Base-by-base conservation (phyloP, 371 early-diverging fungal species). In the Apophysomyces trapeziformis region DNA sequence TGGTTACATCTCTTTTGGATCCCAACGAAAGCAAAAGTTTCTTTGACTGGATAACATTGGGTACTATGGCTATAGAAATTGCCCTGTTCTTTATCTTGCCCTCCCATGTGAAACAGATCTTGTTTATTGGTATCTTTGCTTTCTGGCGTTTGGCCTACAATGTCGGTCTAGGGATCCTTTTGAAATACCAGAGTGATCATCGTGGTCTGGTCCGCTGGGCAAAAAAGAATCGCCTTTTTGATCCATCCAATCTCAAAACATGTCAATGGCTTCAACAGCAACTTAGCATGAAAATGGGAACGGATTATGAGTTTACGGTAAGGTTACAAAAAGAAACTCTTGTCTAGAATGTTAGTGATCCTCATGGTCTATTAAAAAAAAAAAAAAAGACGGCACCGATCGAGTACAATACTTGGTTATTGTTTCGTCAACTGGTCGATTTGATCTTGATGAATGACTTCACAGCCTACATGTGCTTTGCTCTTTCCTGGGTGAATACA, bases 341-440 rank as follows among this genome's bases (percentile, higher is more conserved):
- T 57, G 5, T 57, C 4, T 50, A 35, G 16, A 21, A 57, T 16
- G 5, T 50, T 62, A 13, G 16, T 26, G 32, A 26, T 26, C 32
- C 32, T 26, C 32, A 26, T 26, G 32, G 32, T 26, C 32, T 2
- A 26, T 26, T 26, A 26, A 26, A 26, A 26, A 26, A 26, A n/a
- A n/a, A n/a, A n/a, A 21, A 26, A 38, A 65, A 88, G 89, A 64
- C 73, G 8, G 86, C 87, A n/a, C 95, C 96, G 1, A 74, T 92
- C 61, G 97, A 96, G 71, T 95, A 90, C 83, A 96, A 93, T 70
- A 85, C 91, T 0, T 96, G 97, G 97, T 79, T 96, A 36, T 79
- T 96, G 5, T 96, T 92, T 76, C 90, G 96, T 18, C 89, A 91
- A 56, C 69, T 96, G 39, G 95, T 94, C 14, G 95, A 96, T 68